These are phyloP conservation scores for Paracorniculantispora psalliotae DNA, from an alignment of 2,329 filamentous ascomycete species.

Conservation along the genomic window DNA sequence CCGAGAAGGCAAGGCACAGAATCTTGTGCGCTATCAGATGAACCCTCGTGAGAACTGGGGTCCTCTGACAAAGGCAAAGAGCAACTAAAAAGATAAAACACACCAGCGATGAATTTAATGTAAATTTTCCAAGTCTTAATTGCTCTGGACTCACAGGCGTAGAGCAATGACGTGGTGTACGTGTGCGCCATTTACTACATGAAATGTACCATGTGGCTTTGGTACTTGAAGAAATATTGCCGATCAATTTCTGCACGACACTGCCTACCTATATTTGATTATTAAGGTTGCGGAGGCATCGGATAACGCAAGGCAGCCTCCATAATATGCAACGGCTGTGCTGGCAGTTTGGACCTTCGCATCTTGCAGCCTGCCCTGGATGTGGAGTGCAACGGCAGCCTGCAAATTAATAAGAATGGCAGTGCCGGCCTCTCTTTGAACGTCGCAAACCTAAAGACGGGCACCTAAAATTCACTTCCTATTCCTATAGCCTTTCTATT, in stretches of 20 bases:
- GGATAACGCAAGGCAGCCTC: not conserved
- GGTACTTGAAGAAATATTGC: no score
- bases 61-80: constrained; percentile 61
- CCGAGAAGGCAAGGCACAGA: constrained; percentile 59
- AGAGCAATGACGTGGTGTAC: no score
- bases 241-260: no score
- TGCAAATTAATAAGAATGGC: not conserved
- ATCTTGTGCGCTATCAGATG: constrained; percentile 78
- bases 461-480: not conserved
- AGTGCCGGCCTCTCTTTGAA: not conserved
- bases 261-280: not conserved
- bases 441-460: not conserved
- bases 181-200: no score
- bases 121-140: not conserved
- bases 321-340: constrained; percentile 3
- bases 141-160: no score
- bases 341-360: not conserved
- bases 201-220: no score
- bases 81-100: constrained; percentile 50
- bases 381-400: not conserved
- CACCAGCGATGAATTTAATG: constrained; percentile 16
- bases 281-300: not conserved
- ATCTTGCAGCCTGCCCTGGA: not conserved
- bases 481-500: no score
- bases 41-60: constrained; percentile 95